Evolutionary conservation across 129 eudicot genomes (phyloP), one percentile per base, ranked within the genome.

Genomic region (Centrapalus pauciflorus): DNA sequence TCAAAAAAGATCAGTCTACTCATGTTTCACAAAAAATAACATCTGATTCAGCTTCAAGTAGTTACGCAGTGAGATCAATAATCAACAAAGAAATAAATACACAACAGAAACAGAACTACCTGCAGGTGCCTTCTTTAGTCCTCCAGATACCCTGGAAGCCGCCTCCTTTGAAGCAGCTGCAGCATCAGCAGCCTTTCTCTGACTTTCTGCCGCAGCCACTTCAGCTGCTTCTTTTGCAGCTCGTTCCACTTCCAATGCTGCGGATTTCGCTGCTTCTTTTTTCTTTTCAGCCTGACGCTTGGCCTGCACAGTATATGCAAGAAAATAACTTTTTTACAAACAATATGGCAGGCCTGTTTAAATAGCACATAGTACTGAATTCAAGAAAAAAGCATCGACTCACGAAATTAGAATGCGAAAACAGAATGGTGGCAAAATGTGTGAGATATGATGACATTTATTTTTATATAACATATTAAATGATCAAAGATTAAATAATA

Each of bases 181-280:
- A 24, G 75, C 74, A 58, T 86, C 84, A 71, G 75, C 61, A 50
- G 61, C 63, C 55, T 71, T 65, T 27, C 68, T 59, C 48, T 56
- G 73, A 57, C 74, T 57, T 74, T 82, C 89, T 40, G 79, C 75
- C 20, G 56, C 69, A 5, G 67, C 76, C 76, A 63, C 51, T 0
- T 69, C 80, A 37, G 85, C 95, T 65, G 87, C 95, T 84, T 84
- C 90, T 86, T 86, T 79, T 48, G 79, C 85, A 62, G 88, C 88
- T 77, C 80, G 84, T 73, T 89, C 93, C 79, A 92, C 96, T 69
- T 80, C 92, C 65, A 82, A 49, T 55, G 84, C 83, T 66, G 52
- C 73, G 32, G 75, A 80, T 79, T 87, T 83, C 62, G 79, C 89
- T 63, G 71, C 85, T 69, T 85, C 87, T 71, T 75, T 80, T 78